phyloP scores from a whole-genome alignment of 495 filamentous ascomycete genomes.

The Astrocystis sublimbata region DNA sequence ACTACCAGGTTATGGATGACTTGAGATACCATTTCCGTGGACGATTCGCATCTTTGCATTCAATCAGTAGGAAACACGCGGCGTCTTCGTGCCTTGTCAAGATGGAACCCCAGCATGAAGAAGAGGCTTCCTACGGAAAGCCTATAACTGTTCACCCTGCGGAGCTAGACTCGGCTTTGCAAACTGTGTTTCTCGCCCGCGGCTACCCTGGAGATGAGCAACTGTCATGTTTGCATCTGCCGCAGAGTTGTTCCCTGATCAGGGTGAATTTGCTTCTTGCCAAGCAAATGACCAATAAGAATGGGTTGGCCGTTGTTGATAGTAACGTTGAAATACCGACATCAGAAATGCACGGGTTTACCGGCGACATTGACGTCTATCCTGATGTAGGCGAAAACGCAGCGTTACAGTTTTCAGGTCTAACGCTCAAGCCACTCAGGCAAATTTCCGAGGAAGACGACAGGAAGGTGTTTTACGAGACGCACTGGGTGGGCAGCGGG shows the following conservation, averaged over 20 bases:
- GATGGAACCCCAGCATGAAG: background rate
- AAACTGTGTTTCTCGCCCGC: slow-evolving; percentile 23
- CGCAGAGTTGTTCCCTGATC: slow-evolving; percentile 10
- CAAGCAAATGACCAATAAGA: too few species aligned
- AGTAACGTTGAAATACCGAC: too few species aligned
- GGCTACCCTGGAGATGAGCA: slow-evolving; percentile 18
- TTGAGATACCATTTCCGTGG: background rate
- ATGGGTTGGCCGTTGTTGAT: too few species aligned
- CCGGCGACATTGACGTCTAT: slow-evolving; percentile 28
- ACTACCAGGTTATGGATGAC: background rate
- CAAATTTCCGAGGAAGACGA: background rate
- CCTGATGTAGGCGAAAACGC: background rate
- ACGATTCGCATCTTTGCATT: background rate
- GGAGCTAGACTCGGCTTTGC: slow-evolving; percentile 24
- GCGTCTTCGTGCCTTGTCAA: background rate
- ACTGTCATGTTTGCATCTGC: slow-evolving; percentile 22
- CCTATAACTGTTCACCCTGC: slow-evolving; percentile 29
- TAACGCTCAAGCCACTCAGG: slow-evolving; percentile 10
- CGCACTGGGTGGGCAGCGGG: slow-evolving; percentile 9
- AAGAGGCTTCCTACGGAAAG: slow-evolving; percentile 3
- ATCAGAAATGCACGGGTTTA: background rate
- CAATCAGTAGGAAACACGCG: background rate
- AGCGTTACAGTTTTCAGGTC: slow-evolving; percentile 30
- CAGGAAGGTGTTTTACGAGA: slow-evolving; percentile 8
- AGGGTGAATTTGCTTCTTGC: slow-evolving; percentile 19